These are phyloP conservation scores for Calocybe gangraenosa DNA, from an alignment of 768 basidiomycete genomes.

Conservation along the genomic window DNA sequence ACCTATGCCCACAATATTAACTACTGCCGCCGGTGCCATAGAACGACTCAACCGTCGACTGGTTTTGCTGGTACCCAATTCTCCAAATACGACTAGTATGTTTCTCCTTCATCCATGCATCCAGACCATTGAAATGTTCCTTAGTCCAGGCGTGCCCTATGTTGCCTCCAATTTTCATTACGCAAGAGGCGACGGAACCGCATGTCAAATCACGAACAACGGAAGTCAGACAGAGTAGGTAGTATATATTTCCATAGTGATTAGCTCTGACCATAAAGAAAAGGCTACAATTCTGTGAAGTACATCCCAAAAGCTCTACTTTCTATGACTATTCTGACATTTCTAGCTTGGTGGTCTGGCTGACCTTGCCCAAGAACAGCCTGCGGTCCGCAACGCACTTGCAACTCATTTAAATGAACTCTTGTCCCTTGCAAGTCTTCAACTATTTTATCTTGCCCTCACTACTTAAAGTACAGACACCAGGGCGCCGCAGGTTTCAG, in stretches of 20 bases:
- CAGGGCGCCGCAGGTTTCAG: constrained; percentile 14
- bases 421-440: constrained; percentile 5
- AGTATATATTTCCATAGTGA: not conserved
- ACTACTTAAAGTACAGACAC: not conserved
- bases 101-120: not conserved
- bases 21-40: constrained; percentile 50
- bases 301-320: not conserved
- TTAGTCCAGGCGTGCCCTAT: constrained; percentile 17
- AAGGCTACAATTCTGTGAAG: too few relatives aligned
- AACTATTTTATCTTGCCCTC: not conserved
- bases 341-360: constrained; percentile 9
- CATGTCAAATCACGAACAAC: constrained; percentile 5
- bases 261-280: too few relatives aligned
- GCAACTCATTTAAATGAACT: constrained; percentile 7
- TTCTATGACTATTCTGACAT: not conserved
- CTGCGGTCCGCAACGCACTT: constrained; percentile 7
- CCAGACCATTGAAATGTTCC: not conserved
- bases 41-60: constrained; percentile 55
- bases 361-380: constrained; percentile 11
- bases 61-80: constrained; percentile 22
- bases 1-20: not conserved
- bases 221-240: not conserved
- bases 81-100: constrained; percentile 1
- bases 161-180: constrained; percentile 11
- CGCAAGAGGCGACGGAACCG: constrained; percentile 3